Conservation (phyloP, 2,329 filamentous ascomycete genomes). For the Paecilomyces sp. region DNA sequence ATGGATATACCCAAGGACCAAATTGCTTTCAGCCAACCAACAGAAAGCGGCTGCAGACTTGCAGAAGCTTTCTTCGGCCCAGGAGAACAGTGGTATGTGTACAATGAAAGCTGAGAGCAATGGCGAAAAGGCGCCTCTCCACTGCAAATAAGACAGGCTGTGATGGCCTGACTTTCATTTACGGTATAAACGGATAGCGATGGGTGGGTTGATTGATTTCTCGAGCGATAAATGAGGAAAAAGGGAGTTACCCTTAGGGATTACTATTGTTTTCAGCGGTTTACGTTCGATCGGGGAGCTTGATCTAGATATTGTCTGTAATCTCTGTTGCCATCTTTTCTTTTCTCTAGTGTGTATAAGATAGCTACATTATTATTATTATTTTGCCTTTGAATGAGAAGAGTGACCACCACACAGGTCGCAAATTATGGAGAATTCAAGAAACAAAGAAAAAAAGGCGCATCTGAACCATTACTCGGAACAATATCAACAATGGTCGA, state of each 20-base stretch:
- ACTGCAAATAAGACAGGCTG: not conserved
- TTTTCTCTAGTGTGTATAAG: not conserved
- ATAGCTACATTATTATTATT: not conserved
- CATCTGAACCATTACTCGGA: not conserved
- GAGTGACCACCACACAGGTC: not conserved
- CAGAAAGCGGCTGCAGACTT: slow-evolving; percentile 51
- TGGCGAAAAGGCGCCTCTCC: not conserved
- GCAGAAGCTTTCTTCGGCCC: slow-evolving; percentile 53
- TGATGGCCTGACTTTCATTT: not conserved
- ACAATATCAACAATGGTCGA: not conserved
- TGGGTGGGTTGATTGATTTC: not conserved
- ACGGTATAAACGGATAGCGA: not conserved
- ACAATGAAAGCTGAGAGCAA: slow-evolving; percentile 37
- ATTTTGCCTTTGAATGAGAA: not conserved
- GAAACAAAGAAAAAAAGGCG: no score
- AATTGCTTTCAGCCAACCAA: slow-evolving; percentile 61
- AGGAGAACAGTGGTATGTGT: slow-evolving; percentile 53
- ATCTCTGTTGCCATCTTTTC: not conserved
- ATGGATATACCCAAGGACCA: slow-evolving; percentile 48
- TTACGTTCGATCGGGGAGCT: not conserved
- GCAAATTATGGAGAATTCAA: not conserved
- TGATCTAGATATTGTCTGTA: not conserved
- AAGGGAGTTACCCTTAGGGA: not conserved
- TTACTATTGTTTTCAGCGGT: not conserved
- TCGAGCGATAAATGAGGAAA: not conserved